Conservation (phyloP, 108 stramenopile genomes). For the Skeletonema potamos region DNA sequence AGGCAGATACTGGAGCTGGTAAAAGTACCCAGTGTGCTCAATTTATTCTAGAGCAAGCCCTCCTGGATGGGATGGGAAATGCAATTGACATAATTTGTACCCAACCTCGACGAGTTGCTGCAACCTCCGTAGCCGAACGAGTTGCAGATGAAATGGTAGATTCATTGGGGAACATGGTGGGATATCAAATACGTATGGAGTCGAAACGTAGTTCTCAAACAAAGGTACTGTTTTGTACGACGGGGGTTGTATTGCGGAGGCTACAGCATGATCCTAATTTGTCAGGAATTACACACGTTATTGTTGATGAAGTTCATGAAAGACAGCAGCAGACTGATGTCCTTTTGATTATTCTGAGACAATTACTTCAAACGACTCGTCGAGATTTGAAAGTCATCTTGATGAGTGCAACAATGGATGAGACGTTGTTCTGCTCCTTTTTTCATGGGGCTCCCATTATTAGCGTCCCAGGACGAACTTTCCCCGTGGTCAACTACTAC, state of each 20-base stretch:
- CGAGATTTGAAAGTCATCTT: slow-evolving; percentile 74
- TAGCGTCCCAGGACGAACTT: slow-evolving; percentile 81
- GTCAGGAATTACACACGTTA: slow-evolving; percentile 79
- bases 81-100: slow-evolving; percentile 72
- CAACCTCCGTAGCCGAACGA: slow-evolving; percentile 75
- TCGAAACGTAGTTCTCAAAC: slow-evolving; percentile 59
- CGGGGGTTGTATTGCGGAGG: slow-evolving; percentile 89
- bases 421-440: slow-evolving; percentile 72
- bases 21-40: slow-evolving; percentile 75
- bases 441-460: slow-evolving; percentile 76
- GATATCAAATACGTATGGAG: slow-evolving; percentile 93
- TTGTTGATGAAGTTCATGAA: slow-evolving; percentile 98
- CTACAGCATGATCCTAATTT: slow-evolving; percentile 90
- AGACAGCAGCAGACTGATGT: slow-evolving; percentile 86
- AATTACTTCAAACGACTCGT: slow-evolving; percentile 60
- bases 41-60: slow-evolving; percentile 79
- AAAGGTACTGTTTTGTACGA: slow-evolving; percentile 93
- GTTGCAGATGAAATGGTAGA: slow-evolving; percentile 76
- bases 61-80: slow-evolving; percentile 50
- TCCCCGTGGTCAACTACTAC: slow-evolving; percentile 52
- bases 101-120: slow-evolving; percentile 77
- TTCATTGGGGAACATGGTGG: slow-evolving; percentile 66
- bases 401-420: slow-evolving; percentile 93
- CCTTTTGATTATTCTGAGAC: slow-evolving; percentile 80
- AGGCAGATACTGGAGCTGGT: slow-evolving; percentile 77